Evolutionary conservation across 352 stramenopile genomes (phyloP).

Genomic region (Aphanomyces stellatus): DNA sequence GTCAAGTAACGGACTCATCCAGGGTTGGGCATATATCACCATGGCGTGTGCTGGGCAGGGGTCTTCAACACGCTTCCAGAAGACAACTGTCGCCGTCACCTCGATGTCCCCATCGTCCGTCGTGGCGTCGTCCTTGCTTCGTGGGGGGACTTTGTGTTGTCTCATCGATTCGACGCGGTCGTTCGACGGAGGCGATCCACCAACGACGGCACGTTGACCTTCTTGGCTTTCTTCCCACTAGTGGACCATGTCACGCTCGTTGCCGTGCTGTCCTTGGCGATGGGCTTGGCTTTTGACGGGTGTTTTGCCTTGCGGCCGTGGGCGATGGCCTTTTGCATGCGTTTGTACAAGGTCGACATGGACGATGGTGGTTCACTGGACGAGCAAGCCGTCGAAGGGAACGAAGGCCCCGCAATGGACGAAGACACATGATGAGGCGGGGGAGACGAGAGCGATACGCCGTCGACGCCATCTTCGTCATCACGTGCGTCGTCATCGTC

Average conservation of each 20-base stretch:
- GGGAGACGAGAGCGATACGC: not conserved
- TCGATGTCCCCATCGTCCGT: too few species aligned
- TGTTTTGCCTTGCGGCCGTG: slow-evolving; percentile 29
- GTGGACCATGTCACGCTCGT: slow-evolving; percentile 38
- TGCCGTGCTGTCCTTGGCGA: not conserved
- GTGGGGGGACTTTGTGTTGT: not conserved
- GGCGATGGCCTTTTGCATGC: slow-evolving; percentile 51
- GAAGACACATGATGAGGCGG: too few species aligned
- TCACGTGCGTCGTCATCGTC: not conserved
- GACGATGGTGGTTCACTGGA: slow-evolving; percentile 9
- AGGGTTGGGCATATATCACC: too few species aligned
- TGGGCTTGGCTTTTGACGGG: slow-evolving; percentile 22
- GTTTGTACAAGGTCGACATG: slow-evolving; percentile 47
- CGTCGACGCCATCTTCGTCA: slow-evolving; percentile 2
- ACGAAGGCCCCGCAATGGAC: too few species aligned
- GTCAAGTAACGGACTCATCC: too few species aligned
- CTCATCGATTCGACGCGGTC: slow-evolving; percentile 38
- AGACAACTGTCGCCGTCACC: too few species aligned
- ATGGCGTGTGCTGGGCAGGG: too few species aligned
- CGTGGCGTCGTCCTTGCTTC: too few species aligned
- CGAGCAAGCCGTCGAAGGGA: not conserved
- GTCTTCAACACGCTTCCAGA: too few species aligned
- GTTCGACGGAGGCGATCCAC: slow-evolving; percentile 61
- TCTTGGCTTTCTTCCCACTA: slow-evolving; percentile 45
- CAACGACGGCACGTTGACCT: slow-evolving; percentile 60